Conservation (phyloP, 2,329 filamentous ascomycete species). For the Colletotrichum acutatum region DNA sequence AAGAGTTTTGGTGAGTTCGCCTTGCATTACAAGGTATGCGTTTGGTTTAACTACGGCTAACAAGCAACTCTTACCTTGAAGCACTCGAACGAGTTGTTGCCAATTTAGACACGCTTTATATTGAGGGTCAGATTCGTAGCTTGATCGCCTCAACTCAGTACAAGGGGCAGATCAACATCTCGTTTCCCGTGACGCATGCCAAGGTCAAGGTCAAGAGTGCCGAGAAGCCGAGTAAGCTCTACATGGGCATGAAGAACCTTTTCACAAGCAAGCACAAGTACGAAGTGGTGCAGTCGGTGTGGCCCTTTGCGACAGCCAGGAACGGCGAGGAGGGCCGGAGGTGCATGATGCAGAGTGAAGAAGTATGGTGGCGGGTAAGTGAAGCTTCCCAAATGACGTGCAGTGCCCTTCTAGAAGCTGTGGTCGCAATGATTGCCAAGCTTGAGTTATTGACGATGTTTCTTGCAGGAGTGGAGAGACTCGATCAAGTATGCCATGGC, state of each 20-base stretch:
- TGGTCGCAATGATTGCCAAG: not conserved
- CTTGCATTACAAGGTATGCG: not conserved
- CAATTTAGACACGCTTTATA: constrained; percentile 65
- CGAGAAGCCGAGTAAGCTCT: constrained; percentile 64
- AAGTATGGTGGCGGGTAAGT: constrained; percentile 60
- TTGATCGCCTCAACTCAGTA: constrained; percentile 62
- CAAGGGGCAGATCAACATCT: constrained; percentile 59
- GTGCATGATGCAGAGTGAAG: constrained; percentile 65
- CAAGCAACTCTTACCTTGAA: not conserved
- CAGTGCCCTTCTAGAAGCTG: not conserved
- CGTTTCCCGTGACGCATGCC: constrained; percentile 61
- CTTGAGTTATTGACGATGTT: not conserved
- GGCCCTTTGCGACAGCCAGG: constrained; percentile 65
- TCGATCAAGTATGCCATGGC: constrained; percentile 39
- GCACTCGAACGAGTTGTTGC: constrained; percentile 62
- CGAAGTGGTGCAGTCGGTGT: constrained; percentile 65
- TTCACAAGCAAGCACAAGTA: constrained; percentile 65
- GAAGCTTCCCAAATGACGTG: not conserved
- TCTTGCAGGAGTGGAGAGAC: constrained; percentile 56
- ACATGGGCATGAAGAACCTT: constrained; percentile 61
- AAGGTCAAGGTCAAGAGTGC: constrained; percentile 61
- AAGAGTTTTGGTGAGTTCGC: constrained; percentile 54
- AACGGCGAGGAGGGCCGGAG: constrained; percentile 55
- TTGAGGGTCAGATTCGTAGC: constrained; percentile 64
- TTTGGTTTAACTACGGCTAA: not conserved